Conservation (phyloP, 2,329 filamentous ascomycete species). For the Canariomyces notabilis region DNA sequence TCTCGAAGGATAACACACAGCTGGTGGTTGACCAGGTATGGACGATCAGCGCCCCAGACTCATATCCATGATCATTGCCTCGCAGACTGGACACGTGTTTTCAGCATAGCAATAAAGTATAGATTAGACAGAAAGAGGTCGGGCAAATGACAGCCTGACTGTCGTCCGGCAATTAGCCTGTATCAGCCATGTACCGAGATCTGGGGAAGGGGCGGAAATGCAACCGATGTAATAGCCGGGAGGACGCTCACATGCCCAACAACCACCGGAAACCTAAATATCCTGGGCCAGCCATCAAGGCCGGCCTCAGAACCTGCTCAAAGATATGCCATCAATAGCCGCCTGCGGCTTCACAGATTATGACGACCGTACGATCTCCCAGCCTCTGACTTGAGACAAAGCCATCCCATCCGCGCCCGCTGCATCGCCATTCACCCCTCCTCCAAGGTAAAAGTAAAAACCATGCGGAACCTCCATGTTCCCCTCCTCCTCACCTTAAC, state of each 20-base stretch:
- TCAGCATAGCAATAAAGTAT: conserved; percentile 1
- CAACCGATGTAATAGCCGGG: conserved; percentile 6
- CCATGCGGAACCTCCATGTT: background rate
- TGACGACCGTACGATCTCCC: no score
- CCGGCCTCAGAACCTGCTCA: no score
- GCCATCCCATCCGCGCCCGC: conserved; percentile 1
- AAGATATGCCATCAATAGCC: no score
- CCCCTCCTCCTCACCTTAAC: background rate
- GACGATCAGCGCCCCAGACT: no score
- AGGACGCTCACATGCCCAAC: background rate
- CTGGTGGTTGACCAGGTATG: no score
- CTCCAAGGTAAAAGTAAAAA: background rate
- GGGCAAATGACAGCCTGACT: background rate
- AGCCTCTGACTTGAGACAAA: background rate
- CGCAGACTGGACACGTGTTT: conserved; percentile 18
- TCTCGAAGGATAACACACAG: no score
- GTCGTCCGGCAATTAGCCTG: conserved; percentile 18
- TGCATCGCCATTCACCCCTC: background rate
- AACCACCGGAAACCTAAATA: no score
- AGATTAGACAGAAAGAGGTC: conserved; percentile 11
- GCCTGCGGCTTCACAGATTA: no score
- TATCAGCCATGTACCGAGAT: conserved; percentile 7
- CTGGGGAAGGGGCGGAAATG: conserved; percentile 11
- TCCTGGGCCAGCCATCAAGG: no score
- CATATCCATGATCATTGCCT: no score